Evolutionary conservation across 345 rosid genomes (phyloP).

Genomic region (Populus davidiana): DNA sequence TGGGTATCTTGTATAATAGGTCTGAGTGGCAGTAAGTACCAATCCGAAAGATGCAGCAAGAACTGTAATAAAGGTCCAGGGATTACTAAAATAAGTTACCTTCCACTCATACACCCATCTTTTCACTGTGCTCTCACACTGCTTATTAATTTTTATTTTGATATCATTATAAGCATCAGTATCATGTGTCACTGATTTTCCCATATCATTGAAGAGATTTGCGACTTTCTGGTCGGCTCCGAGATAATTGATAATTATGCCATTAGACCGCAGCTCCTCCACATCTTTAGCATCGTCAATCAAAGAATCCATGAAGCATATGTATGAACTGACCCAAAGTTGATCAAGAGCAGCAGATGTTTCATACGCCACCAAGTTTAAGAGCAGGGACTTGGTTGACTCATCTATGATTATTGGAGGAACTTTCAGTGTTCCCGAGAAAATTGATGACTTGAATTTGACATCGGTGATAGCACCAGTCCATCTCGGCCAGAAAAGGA

Average conservation of each 20-base stretch:
- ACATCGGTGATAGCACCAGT: background rate
- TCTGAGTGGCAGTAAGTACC: background rate
- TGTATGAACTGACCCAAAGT: constrained; percentile 13
- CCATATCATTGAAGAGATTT: constrained; percentile 2
- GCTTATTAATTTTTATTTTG: background rate
- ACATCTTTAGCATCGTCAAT: constrained; percentile 13
- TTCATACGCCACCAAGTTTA: constrained; percentile 1
- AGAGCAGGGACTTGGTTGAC: constrained; percentile 12
- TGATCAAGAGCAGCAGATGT: constrained; percentile 5
- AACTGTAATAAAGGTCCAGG: constrained; percentile 15
- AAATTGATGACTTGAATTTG: background rate
- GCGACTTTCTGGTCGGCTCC: constrained; percentile 21
- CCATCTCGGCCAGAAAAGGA: background rate
- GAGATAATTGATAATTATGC: constrained; percentile 11
- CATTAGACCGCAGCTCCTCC: background rate
- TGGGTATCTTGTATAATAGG: background rate
- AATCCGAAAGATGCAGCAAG: background rate
- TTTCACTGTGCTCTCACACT: background rate
- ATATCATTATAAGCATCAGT: background rate
- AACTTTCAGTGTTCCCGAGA: background rate
- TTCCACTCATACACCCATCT: background rate
- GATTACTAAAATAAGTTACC: constrained; percentile 8
- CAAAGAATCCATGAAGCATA: constrained; percentile 18
- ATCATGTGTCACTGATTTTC: constrained; percentile 14
- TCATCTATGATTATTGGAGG: constrained; percentile 19